Evolutionary conservation across 768 basidiomycete species (phyloP).

Genomic region (Mycena metata): DNA sequence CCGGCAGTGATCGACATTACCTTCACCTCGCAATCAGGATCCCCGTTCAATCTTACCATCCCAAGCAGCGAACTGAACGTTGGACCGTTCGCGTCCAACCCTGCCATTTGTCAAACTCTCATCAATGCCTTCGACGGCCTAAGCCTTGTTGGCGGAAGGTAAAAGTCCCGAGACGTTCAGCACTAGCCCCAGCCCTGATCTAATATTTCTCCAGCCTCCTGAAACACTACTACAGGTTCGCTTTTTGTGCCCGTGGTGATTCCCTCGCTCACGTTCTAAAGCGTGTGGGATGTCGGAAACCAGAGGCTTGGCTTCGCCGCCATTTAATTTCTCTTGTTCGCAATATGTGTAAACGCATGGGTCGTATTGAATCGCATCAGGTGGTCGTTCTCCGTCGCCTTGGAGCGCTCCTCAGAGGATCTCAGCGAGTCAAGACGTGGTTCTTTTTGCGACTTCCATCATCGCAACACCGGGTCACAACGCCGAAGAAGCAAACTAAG

Average conservation of each 20-base stretch:
- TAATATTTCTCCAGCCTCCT: constrained; percentile 50
- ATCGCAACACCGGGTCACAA: constrained; percentile 1
- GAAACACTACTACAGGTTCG: constrained; percentile 65
- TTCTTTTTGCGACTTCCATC: background rate
- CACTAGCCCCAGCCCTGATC: background rate
- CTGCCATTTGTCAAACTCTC: constrained; percentile 66
- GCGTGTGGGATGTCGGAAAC: constrained; percentile 67
- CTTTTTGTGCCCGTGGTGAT: background rate
- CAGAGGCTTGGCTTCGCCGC: constrained; percentile 67
- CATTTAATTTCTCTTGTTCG: constrained; percentile 26
- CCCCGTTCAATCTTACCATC: constrained; percentile 68
- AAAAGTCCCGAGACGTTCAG: background rate
- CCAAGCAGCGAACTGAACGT: constrained; percentile 70
- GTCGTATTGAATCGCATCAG: constrained; percentile 3
- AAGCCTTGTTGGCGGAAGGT: constrained; percentile 64
- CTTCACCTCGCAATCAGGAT: constrained; percentile 65
- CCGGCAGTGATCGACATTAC: constrained; percentile 66
- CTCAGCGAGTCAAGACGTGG: too few species aligned
- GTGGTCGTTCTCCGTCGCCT: background rate
- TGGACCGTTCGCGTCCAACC: constrained; percentile 66
- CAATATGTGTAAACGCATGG: background rate
- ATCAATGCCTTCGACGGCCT: constrained; percentile 71
- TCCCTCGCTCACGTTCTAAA: constrained; percentile 37
- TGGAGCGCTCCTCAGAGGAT: too few species aligned
- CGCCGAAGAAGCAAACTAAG: constrained; percentile 12